A percentile compares a stretch with the other conserved stretches of the same genome.
phyloP scores from a whole-genome alignment of 2,329 filamentous ascomycete genomes.

The Cryphonectria carpinicola region DNA sequence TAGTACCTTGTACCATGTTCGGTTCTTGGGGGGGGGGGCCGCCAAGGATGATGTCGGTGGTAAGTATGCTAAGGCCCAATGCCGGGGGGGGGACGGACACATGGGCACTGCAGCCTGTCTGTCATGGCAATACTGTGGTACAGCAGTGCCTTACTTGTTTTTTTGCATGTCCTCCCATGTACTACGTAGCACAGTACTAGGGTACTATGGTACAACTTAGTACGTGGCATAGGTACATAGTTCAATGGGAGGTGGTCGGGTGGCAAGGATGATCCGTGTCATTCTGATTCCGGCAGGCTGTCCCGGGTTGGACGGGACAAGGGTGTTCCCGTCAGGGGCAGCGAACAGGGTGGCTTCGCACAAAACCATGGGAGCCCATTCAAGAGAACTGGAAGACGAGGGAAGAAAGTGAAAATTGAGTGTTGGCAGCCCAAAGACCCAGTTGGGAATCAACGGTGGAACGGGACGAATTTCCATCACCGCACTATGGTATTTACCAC shows the following conservation, averaged over 20 bases:
- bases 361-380: neutral
- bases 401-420: neutral
- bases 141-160: neutral
- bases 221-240: neutral
- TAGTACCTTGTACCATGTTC: neutral
- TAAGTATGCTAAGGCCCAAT: neutral
- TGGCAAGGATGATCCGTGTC: slow-evolving; percentile 8
- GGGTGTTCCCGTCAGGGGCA: neutral
- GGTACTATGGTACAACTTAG: neutral
- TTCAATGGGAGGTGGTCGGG: neutral
- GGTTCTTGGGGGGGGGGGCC: neutral
- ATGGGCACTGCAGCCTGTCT: neutral
- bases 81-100: neutral
- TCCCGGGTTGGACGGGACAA: slow-evolving; percentile 5
- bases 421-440: neutral
- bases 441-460: slow-evolving; percentile 6
- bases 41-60: slow-evolving; percentile 11
- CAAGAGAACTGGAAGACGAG: neutral
- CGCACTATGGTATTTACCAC: neutral
- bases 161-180: neutral
- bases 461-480: neutral
- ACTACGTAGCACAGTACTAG: neutral
- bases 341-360: slow-evolving; percentile 3
- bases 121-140: neutral
- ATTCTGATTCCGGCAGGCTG: slow-evolving; percentile 9